Evolutionary conservation across 2,329 filamentous ascomycete genomes (phyloP), one percentile per base, ranked within the genome.

Genomic region (Penicillium brevicompactum): DNA sequence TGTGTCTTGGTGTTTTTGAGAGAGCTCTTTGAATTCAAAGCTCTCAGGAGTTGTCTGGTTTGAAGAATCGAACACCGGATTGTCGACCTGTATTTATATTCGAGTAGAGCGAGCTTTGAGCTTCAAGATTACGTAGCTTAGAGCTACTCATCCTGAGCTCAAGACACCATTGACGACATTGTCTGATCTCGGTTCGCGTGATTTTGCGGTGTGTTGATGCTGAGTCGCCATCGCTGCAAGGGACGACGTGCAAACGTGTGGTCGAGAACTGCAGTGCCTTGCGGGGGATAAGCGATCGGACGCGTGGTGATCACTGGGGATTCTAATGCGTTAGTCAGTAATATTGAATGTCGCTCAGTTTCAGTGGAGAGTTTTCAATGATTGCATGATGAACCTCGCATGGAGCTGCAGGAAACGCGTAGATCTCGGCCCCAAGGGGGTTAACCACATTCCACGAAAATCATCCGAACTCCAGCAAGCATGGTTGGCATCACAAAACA

Each of bases 321-420:
- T 24, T 7, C 3, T 13, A 18, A 47, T n/a, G 3, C 22, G n/a
- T n/a, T 5, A 13, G 9, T 47, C 31, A 45, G 3, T 53, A 49
- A 57, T 46, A 51, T 31, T 8, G 10, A 46, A 5, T 38, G 21
- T 40, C 37, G 31, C 51, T 27, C 21, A 41, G 47, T 54, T 49
- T 57, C 50, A 47, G 30, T 13, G 18, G 47, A 45, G 46, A 30
- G 13, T n/a, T 38, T 49, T 45, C 31, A 30, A 46, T 38, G 27
- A 41, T 48, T 58, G 41, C 53, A 49, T 54, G 52, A 61, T 62
- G 54, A 59, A 57, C 61, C 57, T 64, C 62, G 57, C 57, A 63
- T 59, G 21, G 34, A 53, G 40, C 45, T 55, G 54, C 55, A 56
- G 46, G 14, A 42, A 52, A 45, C 31, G 30, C 10, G 61, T 38